Evolutionary conservation across 163 green algal species (phyloP), one percentile per base, ranked within the genome.

Genomic region (Scenedesmus sp.): DNA sequence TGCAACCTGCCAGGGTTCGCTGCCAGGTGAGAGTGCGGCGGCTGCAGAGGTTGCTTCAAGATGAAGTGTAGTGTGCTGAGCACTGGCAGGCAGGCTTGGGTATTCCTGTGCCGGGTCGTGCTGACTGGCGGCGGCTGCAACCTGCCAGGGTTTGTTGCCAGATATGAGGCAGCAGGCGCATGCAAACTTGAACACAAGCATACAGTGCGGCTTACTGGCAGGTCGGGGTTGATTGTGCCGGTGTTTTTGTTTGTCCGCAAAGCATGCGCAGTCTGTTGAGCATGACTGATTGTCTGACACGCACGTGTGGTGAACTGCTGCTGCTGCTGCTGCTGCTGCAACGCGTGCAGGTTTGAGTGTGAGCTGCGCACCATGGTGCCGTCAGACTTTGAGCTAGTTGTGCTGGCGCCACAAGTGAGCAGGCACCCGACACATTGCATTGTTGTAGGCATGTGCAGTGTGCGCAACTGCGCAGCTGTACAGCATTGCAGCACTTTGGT

Each of bases 301-400:
- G 9, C 59, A 46, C 34, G 34, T 64, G 59, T 64, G 59, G 8
- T 64, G 59, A 64, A 64, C 59, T 64, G 59, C 59, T 77, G 67
- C 18, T 77, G 67, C 7, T 77, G 67, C 18, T 34, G 18, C 67
- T 77, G 67, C 67, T 77, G 67, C 67, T 52, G 3, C 70, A 23
- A 64, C 59, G 34, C 59, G 9, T 64, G 59, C 3, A 94, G 98
- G 3, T 96, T 99, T 82, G 60, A 90, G 3, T 56, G 52, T 0
- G 97, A 99, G 92, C 94, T 99, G 81, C 92, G 97, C 62, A 91
- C 95, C 2, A 91, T 99, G 77, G 97, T 99, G 86, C 95, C 96
- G 0, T 93, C 97, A 66, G 91, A 97, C 20, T 97, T 96, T 79
- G 92, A 97, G 16, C 62, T 97, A 0, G 86, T 90, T 23, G 94